Conservation (phyloP, 2,329 filamentous ascomycete species). For the Neonectria hederae region DNA sequence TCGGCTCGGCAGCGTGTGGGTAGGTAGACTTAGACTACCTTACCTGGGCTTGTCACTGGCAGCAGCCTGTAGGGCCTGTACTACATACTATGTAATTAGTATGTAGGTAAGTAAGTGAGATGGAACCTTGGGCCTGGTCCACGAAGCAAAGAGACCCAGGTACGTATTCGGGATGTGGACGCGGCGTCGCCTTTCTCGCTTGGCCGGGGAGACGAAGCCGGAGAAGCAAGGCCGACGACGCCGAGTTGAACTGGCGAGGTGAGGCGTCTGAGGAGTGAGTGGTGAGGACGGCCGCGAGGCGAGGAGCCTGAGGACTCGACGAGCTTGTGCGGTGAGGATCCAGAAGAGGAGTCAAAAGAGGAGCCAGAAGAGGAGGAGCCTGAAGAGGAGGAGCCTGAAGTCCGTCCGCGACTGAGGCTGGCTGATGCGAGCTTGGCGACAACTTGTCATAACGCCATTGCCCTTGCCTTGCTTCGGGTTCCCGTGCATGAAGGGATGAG, state of each 20-base stretch:
- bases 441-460: not conserved
- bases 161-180: not conserved
- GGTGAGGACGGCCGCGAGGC: too few relatives aligned
- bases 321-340: not conserved
- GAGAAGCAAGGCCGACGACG: not conserved
- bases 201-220: not conserved
- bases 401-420: not conserved
- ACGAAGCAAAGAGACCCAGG: not conserved
- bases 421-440: conserved; percentile 4
- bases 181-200: not conserved
- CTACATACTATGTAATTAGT: too few relatives aligned
- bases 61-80: not conserved
- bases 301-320: not conserved
- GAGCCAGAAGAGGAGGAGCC: not conserved
- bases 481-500: not conserved
- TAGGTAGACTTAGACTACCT: not conserved
- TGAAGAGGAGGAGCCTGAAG: not conserved
- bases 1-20: conserved; percentile 18
- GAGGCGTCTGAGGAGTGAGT: not conserved
- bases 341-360: not conserved
- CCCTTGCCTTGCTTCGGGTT: not conserved
- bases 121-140: too few relatives aligned
- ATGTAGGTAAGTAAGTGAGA: not conserved
- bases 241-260: not conserved
- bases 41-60: not conserved